A percentile compares a stretch with the other conserved stretches of the same genome.
These are phyloP conservation scores for Phytophthora boehmeriae DNA, from an alignment of 352 stramenopile genomes.

Conservation along the genomic window DNA sequence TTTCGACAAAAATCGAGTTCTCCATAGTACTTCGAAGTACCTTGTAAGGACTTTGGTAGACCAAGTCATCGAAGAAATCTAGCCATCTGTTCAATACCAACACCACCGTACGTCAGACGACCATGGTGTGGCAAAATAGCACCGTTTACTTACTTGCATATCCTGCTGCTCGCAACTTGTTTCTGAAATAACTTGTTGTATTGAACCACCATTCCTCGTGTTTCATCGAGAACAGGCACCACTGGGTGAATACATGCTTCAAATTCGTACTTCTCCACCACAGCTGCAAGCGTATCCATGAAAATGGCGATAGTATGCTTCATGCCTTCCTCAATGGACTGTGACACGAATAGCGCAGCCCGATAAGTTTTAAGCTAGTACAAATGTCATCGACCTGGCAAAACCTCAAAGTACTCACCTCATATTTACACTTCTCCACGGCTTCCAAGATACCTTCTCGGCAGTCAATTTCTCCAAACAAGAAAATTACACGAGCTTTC, in stretches of 20 bases:
- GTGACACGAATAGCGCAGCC: too few relatives aligned
- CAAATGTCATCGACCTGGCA: not conserved
- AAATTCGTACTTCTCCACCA: constrained; percentile 68
- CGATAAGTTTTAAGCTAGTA: not conserved
- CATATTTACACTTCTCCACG: constrained; percentile 89
- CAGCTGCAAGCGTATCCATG: constrained; percentile 59
- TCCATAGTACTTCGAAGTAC: constrained; percentile 37
- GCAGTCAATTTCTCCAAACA: constrained; percentile 97
- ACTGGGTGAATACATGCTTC: constrained; percentile 87
- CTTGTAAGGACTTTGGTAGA: constrained; percentile 52
- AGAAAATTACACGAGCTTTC: constrained; percentile 83
- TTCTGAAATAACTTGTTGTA: constrained; percentile 83
- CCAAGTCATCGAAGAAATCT: constrained; percentile 88
- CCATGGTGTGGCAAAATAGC: not conserved
- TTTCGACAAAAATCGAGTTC: not conserved
- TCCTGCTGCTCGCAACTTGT: constrained; percentile 40
- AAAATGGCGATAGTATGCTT: constrained; percentile 80
- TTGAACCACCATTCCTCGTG: constrained; percentile 74
- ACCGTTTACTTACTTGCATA: constrained; percentile 42
- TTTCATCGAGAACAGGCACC: constrained; percentile 90
- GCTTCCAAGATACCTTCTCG: constrained; percentile 91
- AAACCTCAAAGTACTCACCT: constrained; percentile 37
- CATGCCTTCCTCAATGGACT: constrained; percentile 85
- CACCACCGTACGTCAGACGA: constrained; percentile 1
- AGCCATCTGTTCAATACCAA: constrained; percentile 66